Evolutionary conservation across 495 filamentous ascomycete species (phyloP).

Genomic region (Podospora tetraspora): DNA sequence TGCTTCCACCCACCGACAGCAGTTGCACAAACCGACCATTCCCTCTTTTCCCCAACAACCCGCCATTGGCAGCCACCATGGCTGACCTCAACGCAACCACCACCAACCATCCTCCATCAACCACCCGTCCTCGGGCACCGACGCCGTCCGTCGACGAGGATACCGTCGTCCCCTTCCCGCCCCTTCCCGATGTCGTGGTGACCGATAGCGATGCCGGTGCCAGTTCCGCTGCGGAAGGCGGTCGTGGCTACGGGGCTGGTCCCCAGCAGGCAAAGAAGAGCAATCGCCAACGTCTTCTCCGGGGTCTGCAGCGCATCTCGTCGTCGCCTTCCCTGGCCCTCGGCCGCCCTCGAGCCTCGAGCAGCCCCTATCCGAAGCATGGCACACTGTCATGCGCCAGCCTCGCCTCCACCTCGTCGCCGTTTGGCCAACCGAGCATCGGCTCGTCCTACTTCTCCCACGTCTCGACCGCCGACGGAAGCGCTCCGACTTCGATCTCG

Average conservation of each 20-base stretch:
- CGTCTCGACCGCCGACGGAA: constrained; percentile 52
- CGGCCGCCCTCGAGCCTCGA: constrained; percentile 58
- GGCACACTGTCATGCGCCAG: constrained; percentile 77
- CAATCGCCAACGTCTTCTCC: constrained; percentile 67
- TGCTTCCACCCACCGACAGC: background rate
- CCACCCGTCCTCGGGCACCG: constrained; percentile 2
- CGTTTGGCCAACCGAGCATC: constrained; percentile 43
- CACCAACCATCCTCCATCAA: background rate
- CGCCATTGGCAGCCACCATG: constrained; percentile 19
- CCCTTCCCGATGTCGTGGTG: constrained; percentile 7
- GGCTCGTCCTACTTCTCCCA: constrained; percentile 56
- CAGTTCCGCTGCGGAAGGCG: background rate
- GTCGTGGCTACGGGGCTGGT: constrained; percentile 6
- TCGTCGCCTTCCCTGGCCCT: constrained; percentile 72
- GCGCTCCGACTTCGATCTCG: constrained; percentile 56
- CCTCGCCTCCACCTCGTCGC: constrained; percentile 56
- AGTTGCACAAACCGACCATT: background rate
- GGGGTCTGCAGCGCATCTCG: constrained; percentile 79
- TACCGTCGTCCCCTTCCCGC: background rate
- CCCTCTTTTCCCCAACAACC: background rate
- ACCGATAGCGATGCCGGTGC: constrained; percentile 1
- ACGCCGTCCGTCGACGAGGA: constrained; percentile 1
- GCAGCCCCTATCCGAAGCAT: constrained; percentile 54
- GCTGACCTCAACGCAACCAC: constrained; percentile 17
- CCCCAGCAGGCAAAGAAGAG: constrained; percentile 60